phyloP scores from a whole-genome alignment of 139 green algal genomes.

The Spirogloea muscicola region DNA sequence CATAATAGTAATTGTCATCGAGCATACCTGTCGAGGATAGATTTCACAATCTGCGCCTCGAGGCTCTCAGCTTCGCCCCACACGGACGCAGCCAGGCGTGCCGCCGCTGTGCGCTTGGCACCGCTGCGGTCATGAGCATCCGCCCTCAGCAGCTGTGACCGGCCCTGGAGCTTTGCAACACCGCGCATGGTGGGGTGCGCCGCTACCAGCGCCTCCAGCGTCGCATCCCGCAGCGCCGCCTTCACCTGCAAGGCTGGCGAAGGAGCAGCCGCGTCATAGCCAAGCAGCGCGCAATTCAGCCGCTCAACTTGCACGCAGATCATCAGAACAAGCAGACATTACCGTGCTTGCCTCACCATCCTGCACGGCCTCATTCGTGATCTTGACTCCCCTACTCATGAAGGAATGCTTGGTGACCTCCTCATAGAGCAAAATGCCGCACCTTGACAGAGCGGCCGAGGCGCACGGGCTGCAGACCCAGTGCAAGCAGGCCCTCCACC shows the following conservation, averaged over 20 bases:
- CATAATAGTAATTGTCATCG: too few relatives aligned
- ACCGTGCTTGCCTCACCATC: too few relatives aligned
- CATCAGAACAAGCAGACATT: too few relatives aligned
- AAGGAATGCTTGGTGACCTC: neutral
- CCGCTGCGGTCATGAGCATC: neutral
- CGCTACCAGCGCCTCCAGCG: conserved; percentile 29
- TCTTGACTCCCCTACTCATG: too few relatives aligned
- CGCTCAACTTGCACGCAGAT: too few relatives aligned
- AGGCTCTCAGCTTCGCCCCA: neutral
- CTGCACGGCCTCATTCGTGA: too few relatives aligned
- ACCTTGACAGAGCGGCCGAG: conserved; percentile 61
- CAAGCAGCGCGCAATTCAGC: too few relatives aligned
- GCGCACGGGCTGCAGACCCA: conserved; percentile 66
- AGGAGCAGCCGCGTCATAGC: too few relatives aligned
- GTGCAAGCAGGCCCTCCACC: conserved; percentile 68
- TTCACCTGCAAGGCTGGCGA: too few relatives aligned
- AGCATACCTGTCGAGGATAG: conserved; percentile 36
- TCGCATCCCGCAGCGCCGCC: neutral
- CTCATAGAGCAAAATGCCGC: neutral
- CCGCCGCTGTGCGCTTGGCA: neutral
- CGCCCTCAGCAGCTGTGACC: neutral
- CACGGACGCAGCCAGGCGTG: neutral
- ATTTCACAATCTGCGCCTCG: neutral
- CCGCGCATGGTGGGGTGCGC: conserved; percentile 12
- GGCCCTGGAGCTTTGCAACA: neutral